Conservation (phyloP, 2,329 filamentous ascomycete genomes). For the Thermochaetoides dissita region DNA sequence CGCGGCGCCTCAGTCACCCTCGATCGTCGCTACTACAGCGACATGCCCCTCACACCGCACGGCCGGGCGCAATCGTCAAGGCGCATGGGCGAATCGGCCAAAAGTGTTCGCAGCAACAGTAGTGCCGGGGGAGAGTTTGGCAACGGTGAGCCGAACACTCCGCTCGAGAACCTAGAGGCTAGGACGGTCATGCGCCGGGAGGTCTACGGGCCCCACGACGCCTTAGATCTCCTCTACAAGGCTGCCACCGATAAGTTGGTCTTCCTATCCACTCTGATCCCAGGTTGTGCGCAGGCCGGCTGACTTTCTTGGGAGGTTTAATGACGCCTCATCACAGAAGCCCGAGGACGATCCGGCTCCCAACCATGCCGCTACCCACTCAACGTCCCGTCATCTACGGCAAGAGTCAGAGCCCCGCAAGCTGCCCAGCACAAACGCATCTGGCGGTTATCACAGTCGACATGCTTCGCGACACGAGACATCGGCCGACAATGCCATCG, state of each 20-base stretch:
- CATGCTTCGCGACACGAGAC: constrained; percentile 12
- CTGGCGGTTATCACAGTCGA: constrained; percentile 9
- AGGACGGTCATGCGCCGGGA: constrained; percentile 52
- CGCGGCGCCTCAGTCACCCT: constrained; percentile 29
- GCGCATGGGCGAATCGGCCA: constrained; percentile 35
- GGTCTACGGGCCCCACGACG: constrained; percentile 85
- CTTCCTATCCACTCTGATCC: not conserved
- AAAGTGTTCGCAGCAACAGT: constrained; percentile 22
- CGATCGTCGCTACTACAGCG: constrained; percentile 34
- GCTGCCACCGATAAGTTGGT: constrained; percentile 51
- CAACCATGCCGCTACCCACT: constrained; percentile 5
- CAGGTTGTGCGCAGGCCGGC: not conserved
- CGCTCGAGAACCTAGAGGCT: constrained; percentile 51
- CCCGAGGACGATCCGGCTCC: constrained; percentile 9
- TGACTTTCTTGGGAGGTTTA: not conserved
- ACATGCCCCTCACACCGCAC: constrained; percentile 49
- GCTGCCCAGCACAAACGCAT: constrained; percentile 7
- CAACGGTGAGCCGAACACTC: constrained; percentile 44
- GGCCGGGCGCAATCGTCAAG: constrained; percentile 52
- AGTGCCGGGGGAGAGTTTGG: constrained; percentile 24
- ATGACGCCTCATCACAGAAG: constrained; percentile 11
- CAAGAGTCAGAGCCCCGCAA: constrained; percentile 9
- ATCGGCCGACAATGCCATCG: constrained; percentile 26
- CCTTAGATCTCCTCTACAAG: constrained; percentile 80
- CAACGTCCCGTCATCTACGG: constrained; percentile 6